Conservation (phyloP, 768 basidiomycete species). For the Serpula lacrymans region DNA sequence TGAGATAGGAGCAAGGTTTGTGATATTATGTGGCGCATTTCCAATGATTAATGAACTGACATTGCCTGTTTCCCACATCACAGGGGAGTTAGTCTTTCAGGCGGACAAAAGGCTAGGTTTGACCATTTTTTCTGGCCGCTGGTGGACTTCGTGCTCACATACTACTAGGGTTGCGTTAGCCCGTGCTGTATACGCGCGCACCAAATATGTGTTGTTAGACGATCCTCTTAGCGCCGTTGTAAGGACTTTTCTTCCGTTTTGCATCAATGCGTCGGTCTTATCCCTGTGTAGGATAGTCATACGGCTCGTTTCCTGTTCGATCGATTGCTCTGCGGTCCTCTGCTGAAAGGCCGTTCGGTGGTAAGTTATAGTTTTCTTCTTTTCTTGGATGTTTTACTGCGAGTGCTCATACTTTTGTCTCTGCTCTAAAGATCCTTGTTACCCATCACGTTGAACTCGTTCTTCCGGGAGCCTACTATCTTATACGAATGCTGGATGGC, state of each 20-base stretch:
- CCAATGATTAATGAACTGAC: too few relatives aligned
- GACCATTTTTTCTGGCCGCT: too few relatives aligned
- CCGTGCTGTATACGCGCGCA: constrained; percentile 66
- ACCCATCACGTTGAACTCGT: constrained; percentile 44
- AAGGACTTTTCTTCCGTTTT: neutral
- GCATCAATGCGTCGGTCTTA: neutral
- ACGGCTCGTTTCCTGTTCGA: constrained; percentile 26
- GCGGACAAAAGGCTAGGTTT: constrained; percentile 71
- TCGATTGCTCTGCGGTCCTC: constrained; percentile 20
- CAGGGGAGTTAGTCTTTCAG: constrained; percentile 64
- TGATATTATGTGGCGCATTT: too few relatives aligned
- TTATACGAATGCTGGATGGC: constrained; percentile 40
- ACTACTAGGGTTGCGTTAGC: constrained; percentile 69
- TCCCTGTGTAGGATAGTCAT: constrained; percentile 20
- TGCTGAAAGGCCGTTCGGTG: constrained; percentile 27
- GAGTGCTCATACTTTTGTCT: neutral
- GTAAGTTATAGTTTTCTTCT: too few relatives aligned
- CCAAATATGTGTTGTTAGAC: constrained; percentile 39
- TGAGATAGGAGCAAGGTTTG: constrained; percentile 7
- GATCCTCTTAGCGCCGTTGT: constrained; percentile 26
- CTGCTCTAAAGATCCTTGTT: constrained; percentile 29
- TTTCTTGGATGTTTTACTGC: neutral
- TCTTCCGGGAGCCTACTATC: constrained; percentile 34
- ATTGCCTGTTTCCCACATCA: too few relatives aligned
- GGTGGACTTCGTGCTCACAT: too few relatives aligned